These are phyloP conservation scores for Dendrobium officinale DNA, from an alignment of 106 monocot species.

Conservation along the genomic window DNA sequence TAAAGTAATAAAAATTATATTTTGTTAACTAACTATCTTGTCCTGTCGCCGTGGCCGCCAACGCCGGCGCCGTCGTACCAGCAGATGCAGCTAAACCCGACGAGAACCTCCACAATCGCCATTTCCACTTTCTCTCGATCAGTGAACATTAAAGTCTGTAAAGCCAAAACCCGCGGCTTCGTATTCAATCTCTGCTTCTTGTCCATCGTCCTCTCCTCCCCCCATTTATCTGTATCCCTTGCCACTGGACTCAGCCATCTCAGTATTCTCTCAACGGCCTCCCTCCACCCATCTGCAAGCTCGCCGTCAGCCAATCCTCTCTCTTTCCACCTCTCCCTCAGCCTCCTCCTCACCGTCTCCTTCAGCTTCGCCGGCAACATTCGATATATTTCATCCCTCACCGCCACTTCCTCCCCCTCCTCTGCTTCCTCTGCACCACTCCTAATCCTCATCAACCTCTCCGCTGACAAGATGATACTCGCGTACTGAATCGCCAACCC, in stretches of 20 bases:
- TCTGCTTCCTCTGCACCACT: not conserved
- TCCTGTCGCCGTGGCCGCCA: no score
- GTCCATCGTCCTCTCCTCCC: constrained; percentile 53
- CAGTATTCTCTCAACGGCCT: constrained; percentile 44
- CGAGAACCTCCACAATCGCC: constrained; percentile 65
- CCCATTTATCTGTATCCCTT: constrained; percentile 45
- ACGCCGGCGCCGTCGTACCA: constrained; percentile 45
- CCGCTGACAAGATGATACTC: constrained; percentile 30
- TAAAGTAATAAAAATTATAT: no score
- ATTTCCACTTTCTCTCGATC: constrained; percentile 72
- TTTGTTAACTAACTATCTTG: no score
- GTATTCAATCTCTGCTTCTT: constrained; percentile 25
- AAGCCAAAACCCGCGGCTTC: constrained; percentile 24
- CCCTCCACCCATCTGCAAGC: constrained; percentile 56
- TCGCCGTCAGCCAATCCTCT: constrained; percentile 30
- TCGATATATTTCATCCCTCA: constrained; percentile 49
- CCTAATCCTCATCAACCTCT: constrained; percentile 25
- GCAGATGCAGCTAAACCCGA: constrained; percentile 63
- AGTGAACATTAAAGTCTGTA: constrained; percentile 74
- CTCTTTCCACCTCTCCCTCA: constrained; percentile 37
- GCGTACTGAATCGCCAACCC: constrained; percentile 48
- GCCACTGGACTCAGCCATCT: constrained; percentile 59
- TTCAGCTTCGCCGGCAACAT: constrained; percentile 30
- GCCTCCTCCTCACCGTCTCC: constrained; percentile 30
- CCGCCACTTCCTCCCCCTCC: constrained; percentile 9